phyloP scores from a whole-genome alignment of 495 filamentous ascomycete genomes.

The Podospora comata region DNA sequence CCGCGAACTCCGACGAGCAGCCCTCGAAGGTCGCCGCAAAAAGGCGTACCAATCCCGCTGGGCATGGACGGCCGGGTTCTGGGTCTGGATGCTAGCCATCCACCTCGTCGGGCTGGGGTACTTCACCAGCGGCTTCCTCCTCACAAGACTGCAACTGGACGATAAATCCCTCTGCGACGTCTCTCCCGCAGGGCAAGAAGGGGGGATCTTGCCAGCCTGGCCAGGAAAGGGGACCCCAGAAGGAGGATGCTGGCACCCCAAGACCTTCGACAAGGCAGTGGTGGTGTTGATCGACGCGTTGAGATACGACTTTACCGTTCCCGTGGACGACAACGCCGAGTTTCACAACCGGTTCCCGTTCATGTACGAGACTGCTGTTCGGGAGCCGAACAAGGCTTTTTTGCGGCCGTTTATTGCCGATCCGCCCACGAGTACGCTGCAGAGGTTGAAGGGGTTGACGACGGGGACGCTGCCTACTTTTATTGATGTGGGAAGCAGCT shows the following conservation, averaged over 20 bases:
- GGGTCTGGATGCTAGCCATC: constrained; percentile 58
- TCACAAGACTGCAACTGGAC: constrained; percentile 86
- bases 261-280: constrained; percentile 86
- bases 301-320: constrained; percentile 94
- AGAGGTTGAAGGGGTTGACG: constrained; percentile 88
- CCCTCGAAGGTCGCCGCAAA: constrained; percentile 42
- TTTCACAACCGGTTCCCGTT: constrained; percentile 88
- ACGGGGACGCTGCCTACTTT: constrained; percentile 96
- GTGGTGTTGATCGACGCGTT: constrained; percentile 91
- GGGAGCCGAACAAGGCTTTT: constrained; percentile 76
- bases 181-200: constrained; percentile 49
- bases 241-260: constrained; percentile 91
- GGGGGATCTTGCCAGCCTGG: too few relatives aligned
- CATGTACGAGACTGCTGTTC: constrained; percentile 73
- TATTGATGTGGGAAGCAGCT: constrained; percentile 88
- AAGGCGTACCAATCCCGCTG: constrained; percentile 41
- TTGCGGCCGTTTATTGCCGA: constrained; percentile 95
- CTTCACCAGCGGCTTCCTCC: constrained; percentile 94
- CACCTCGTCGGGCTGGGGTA: constrained; percentile 81
- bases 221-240: constrained; percentile 46
- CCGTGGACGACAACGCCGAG: constrained; percentile 55
- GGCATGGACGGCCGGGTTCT: constrained; percentile 51
- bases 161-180: constrained; percentile 77
- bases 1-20: constrained; percentile 35
- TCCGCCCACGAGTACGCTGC: constrained; percentile 88